Evolutionary conservation across 768 basidiomycete species (phyloP).

Genomic region (Lanmaoa pseudosensibilis): DNA sequence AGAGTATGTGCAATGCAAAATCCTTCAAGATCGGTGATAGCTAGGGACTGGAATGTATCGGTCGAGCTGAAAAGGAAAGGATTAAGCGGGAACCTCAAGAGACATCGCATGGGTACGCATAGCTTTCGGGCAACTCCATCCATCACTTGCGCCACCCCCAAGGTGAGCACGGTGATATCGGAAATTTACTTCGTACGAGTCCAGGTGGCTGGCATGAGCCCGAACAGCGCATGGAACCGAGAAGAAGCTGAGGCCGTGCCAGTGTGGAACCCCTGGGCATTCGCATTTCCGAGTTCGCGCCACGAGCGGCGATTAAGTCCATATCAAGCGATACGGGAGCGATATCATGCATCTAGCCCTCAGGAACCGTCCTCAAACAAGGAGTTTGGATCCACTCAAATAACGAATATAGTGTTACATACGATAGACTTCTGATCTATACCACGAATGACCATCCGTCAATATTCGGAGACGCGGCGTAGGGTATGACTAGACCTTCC

Average conservation of each 20-base stretch:
- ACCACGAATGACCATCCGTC: constrained; percentile 5
- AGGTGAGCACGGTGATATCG: background rate
- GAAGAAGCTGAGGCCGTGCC: background rate
- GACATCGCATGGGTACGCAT: background rate
- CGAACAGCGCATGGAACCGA: background rate
- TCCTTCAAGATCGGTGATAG: too few species aligned
- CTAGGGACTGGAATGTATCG: background rate
- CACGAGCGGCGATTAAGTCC: background rate
- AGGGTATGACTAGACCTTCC: constrained; percentile 18
- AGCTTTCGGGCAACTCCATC: background rate
- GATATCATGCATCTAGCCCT: background rate
- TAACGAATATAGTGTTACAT: constrained; percentile 11
- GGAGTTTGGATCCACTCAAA: constrained; percentile 9
- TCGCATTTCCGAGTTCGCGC: background rate
- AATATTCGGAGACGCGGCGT: constrained; percentile 2
- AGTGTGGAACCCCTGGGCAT: background rate
- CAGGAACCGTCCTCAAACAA: constrained; percentile 1
- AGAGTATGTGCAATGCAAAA: background rate
- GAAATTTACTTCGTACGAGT: background rate
- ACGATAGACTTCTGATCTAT: constrained; percentile 9
- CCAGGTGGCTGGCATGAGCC: background rate
- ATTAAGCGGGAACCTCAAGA: background rate
- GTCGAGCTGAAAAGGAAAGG: constrained; percentile 2
- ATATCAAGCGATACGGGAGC: background rate
- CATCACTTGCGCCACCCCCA: background rate